Base-by-base conservation (phyloP, 2,329 filamentous ascomycete genomes). In the Penicillium sp. region DNA sequence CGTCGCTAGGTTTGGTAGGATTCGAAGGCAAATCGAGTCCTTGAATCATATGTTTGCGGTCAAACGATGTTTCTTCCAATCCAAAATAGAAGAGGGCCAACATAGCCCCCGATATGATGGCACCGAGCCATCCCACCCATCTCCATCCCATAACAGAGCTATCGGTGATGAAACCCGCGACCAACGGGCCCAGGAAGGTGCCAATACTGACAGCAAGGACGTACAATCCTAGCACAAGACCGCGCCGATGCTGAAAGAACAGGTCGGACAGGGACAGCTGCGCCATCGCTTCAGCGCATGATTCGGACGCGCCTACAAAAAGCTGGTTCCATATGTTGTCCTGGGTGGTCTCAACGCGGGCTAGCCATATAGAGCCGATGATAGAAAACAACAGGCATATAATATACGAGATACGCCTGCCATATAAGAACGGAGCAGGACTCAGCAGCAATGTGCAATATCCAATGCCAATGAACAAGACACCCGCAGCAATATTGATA, bases 231-330 rank as follows among this genome's bases (percentile, higher is more conserved):
- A 83, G 71, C 0, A 80, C 78, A 1, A 75, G 74, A 38, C 81
- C 81, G 42, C 80, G 76, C 58, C 81, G 80, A 61, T 83, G 81
- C 67, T 83, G 78, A 59, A 80, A 83, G 71, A 81, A 83, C 23
- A 83, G 74, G 61, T 83, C 81, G 12, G 81, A 78, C 26, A 83
- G 70, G 1, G 79, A 82, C 16, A 83, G 67, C 63, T 83, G 81
- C 5, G 80, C 81, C 23, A 79, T 75, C 0, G 81, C 81, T 66
- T 83, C 81, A 1, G 79, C 81, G 43, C 80, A 80, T 8, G 79
- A 75, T 65, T 83, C 80, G 4, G 81, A 82, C 2, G 80, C 80
- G n/a, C 81, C 81, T 1, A 83, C 79, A 53, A 83, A 83, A 2
- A 83, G 72, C 64, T 83, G 81, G 49, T 79, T 79, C 75, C 79